Evolutionary conservation across 108 stramenopile species (phyloP).

Genomic region (Stephanodiscus triporus): DNA sequence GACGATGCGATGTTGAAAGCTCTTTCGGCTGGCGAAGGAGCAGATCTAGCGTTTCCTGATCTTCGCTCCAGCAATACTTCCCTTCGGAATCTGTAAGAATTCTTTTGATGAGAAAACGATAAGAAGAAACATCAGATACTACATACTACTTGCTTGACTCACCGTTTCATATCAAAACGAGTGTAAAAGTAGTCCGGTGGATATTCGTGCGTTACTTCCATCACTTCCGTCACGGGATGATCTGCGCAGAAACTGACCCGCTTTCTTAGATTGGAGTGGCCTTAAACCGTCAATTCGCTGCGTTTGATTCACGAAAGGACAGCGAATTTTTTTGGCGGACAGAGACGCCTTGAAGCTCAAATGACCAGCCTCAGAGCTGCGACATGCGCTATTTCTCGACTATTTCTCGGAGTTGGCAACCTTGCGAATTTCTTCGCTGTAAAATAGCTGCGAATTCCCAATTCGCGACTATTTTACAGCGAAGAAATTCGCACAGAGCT

Average conservation of each 20-base stretch:
- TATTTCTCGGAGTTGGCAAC: too few species aligned
- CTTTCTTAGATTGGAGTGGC: slow-evolving; percentile 1
- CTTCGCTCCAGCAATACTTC: neutral
- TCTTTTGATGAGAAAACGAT: neutral
- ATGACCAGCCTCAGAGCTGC: too few species aligned
- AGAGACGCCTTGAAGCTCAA: too few species aligned
- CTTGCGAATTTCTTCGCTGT: too few species aligned
- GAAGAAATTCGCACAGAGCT: too few species aligned
- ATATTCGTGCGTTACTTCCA: slow-evolving; percentile 3
- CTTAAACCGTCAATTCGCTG: too few species aligned
- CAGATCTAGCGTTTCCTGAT: neutral
- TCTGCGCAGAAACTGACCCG: neutral
- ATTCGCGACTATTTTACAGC: too few species aligned
- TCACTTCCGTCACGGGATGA: neutral
- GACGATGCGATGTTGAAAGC: neutral
- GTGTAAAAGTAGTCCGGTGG: neutral
- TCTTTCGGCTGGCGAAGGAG: neutral
- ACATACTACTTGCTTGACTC: neutral
- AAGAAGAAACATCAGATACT: neutral
- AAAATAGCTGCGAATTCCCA: too few species aligned
- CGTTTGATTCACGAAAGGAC: too few species aligned
- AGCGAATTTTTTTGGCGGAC: too few species aligned
- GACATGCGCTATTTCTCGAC: too few species aligned
- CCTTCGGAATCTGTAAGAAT: neutral
- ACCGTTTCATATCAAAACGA: neutral